Conservation (phyloP, 768 basidiomycete genomes). For the Hypsizygus marmoreus region DNA sequence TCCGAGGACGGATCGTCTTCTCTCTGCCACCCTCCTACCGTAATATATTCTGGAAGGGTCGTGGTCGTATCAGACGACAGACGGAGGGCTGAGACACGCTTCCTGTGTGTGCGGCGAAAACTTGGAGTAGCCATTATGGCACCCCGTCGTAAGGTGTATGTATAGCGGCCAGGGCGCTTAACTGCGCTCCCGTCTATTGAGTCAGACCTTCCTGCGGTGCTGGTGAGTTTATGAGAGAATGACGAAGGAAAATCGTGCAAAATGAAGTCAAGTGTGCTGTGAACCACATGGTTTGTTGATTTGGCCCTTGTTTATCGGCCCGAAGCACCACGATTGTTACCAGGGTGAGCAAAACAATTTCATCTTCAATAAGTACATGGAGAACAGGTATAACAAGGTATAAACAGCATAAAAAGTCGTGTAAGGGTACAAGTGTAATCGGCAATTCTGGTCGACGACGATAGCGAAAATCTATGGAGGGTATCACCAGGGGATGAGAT, state of each 20-base stretch:
- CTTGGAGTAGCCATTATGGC: constrained; percentile 1
- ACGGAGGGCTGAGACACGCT: constrained; percentile 55
- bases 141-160: constrained; percentile 1
- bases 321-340: not conserved
- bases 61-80: constrained; percentile 69
- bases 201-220: constrained; percentile 8
- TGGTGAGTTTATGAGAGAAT: not conserved
- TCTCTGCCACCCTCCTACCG: constrained; percentile 12
- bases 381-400: not conserved
- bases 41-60: constrained; percentile 65
- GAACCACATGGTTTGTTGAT: constrained; percentile 18
- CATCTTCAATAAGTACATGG: not conserved
- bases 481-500: not conserved
- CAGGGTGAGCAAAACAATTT: not conserved
- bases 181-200: constrained; percentile 21
- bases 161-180: constrained; percentile 9
- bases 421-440: not conserved
- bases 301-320: constrained; percentile 5
- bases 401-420: not conserved
- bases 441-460: too few relatives aligned
- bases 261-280: constrained; percentile 25
- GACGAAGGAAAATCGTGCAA: constrained; percentile 4
- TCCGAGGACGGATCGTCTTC: constrained; percentile 44
- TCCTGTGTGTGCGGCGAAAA: constrained; percentile 33
- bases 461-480: not conserved